These are phyloP conservation scores for Candida frijolesensis DNA, from an alignment of 1,139 yeast species.

Conservation along the genomic window DNA sequence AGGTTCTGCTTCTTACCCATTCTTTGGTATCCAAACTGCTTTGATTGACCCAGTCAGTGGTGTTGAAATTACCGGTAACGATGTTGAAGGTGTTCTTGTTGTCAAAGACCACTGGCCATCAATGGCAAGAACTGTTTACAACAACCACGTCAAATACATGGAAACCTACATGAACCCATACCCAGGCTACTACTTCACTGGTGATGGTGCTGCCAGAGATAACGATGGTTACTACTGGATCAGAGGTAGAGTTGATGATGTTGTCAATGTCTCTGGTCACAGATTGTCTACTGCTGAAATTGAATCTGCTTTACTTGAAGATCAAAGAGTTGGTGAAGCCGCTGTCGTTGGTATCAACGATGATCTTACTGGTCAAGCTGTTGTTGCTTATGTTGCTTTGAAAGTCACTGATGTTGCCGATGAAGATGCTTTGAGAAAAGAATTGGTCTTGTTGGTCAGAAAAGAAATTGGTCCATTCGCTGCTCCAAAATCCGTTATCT, in stretches of 20 bases:
- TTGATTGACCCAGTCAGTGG: conserved; percentile 76
- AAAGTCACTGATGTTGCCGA: conserved; percentile 43
- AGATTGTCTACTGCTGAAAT: conserved; percentile 81
- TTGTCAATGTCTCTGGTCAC: conserved; percentile 80
- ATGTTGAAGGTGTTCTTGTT: conserved; percentile 76
- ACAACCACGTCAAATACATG: conserved; percentile 64
- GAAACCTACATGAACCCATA: conserved; percentile 76
- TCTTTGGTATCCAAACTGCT: conserved; percentile 70
- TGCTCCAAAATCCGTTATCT: conserved; percentile 71
- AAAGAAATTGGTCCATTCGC: conserved; percentile 86
- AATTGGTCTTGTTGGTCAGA: conserved; percentile 69
- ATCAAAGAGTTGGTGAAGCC: conserved; percentile 68
- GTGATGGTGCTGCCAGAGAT: conserved; percentile 85
- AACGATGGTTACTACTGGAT: conserved; percentile 79
- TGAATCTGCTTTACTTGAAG: conserved; percentile 77
- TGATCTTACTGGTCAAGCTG: conserved; percentile 82
- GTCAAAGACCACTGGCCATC: conserved; percentile 78
- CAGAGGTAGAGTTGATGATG: conserved; percentile 81
- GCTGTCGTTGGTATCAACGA: conserved; percentile 84
- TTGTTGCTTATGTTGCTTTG: conserved; percentile 76
- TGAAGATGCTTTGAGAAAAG: conserved; percentile 64
- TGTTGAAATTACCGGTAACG: conserved; percentile 59
- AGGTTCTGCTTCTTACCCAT: conserved; percentile 78
- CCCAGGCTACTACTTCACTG: conserved; percentile 70
- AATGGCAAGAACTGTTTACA: conserved; percentile 74